Base-by-base conservation (phyloP, 2,329 filamentous ascomycete genomes). In the Colletotrichum falcatum region DNA sequence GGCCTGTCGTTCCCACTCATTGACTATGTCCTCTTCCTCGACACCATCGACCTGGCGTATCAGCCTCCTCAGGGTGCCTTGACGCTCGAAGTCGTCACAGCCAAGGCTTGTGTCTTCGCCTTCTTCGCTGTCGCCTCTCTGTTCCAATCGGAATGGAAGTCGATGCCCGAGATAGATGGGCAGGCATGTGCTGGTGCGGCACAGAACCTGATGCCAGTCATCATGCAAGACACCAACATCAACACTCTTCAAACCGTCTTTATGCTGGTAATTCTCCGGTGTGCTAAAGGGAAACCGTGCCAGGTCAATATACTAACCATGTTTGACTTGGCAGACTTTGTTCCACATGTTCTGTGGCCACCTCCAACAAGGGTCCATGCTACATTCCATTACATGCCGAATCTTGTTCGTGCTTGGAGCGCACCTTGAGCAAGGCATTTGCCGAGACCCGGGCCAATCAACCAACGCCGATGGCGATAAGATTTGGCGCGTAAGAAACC, bases 351-450 rank as follows among this genome's bases (percentile, higher is more conserved):
- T 84, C 1, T 79, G 80, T 0, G 87, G 87, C 2, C 82, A 83
- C 2, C 74, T 87, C n/a, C 82, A 85, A 49, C 78, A 81, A 0
- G 81, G 82, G 0, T 77, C 81, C 61, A 81, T 86, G 71, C 82
- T 83, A 26, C 81, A 82, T 26, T 78, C 85, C 0, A 61, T 85
- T 5, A 81, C 84, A 5, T 85, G 83, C 42, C 83, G 86, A 2
- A 80, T 85, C 26, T 75, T 87, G 1, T 87, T 85, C 67, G 81
- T 82, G 60, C 79, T 89, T 1, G 85, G 85, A 0, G 86, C 80
- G 0, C 84, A 89, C 66, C 78, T 71, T 8, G 54, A 72, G 1
- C 18, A 58, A 6, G 53, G 51, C 3, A 39, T 39, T 9, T 65
- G 58, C 55, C 75, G 0, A 61, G 77, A 7, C 67, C 72, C 28